Percentiles rank a stretch among this genome's conserved stretches.
Conservation (phyloP, 306 rosid genomes). For the Myrica gale region DNA sequence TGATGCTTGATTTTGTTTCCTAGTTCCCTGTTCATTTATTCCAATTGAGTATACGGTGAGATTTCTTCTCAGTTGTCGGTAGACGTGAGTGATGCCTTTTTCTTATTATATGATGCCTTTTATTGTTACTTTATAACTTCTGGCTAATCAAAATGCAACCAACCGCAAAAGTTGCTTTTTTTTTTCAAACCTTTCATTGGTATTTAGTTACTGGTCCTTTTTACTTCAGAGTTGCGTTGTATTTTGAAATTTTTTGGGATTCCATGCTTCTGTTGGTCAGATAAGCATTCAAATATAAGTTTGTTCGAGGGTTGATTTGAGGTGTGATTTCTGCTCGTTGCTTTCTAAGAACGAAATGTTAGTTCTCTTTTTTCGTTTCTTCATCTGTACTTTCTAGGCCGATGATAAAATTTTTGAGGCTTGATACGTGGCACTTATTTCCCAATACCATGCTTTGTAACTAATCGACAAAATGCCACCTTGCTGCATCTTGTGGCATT, state of each 20-base stretch:
- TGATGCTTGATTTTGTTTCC: constrained; percentile 16
- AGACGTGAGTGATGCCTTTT: constrained; percentile 7
- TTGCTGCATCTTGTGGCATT: no score
- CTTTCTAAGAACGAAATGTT: neutral
- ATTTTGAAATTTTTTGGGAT: neutral
- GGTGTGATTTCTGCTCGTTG: neutral
- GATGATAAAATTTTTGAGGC: no score
- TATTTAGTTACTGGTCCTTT: neutral
- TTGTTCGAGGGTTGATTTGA: neutral
- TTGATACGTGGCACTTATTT: neutral
- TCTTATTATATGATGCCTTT: neutral
- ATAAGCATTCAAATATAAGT: neutral
- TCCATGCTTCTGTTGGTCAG: constrained; percentile 3
- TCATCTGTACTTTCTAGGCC: no score
- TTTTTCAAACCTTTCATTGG: neutral
- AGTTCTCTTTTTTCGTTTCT: neutral
- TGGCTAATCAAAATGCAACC: neutral
- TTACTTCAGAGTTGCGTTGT: neutral
- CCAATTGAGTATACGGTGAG: constrained; percentile 26
- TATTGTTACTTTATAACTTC: neutral
- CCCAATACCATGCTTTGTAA: neutral
- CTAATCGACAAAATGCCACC: neutral
- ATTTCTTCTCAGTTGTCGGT: constrained; percentile 32
- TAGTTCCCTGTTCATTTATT: constrained; percentile 22
- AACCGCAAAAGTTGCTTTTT: neutral